Base-by-base conservation (phyloP, 2,329 filamentous ascomycete genomes). In the Pestalotiopsis sp. region DNA sequence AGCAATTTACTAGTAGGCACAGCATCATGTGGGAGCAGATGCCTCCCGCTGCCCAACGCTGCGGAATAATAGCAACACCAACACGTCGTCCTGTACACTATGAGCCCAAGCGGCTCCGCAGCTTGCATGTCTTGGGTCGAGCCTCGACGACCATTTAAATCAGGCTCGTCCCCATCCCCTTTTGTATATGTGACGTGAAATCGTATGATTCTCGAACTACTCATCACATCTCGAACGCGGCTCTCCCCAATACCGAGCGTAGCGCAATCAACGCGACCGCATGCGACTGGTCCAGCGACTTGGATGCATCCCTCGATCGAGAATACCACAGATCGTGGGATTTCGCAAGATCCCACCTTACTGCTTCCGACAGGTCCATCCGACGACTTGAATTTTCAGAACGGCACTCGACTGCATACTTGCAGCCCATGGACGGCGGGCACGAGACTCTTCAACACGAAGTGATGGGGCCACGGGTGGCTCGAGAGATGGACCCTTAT, bases 91-190 rank as follows among this genome's bases (percentile, higher is more conserved):
- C 20, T 9, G 45, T 52, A n/a, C n/a, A 52, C 45, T 9, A 20
- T 11, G 45, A 52, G 45, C 17, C 45, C 57, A 23, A 13, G 57
- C 9, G 57, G 57, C 57, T 59, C 57, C 27, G 57, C 57, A 27
- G 13, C 57, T 27, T 23, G 11, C 27, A 36, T n/a, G 23, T 36
- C 27, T 59, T 36, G 13, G 23, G 57, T 36, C 57, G 57, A 36
- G 57, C 25, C 57, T 12, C 57, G 27, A 59, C 57, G 45, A 59
- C 57, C 57, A 59, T 59, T 59, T 59, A 59, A 59, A 59, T 36
- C 57, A 27, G 57, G 57, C 17, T 52, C 45, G 20, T 52, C 25
- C 57, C 27, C 57, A 27, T 59, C 27, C 57, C 57, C 25, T n/a
- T 59, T 36, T 59, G 27, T 59, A 27, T 25, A 27, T 27, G 57